A percentile compares a stretch with the other conserved stretches of the same genome.
These are phyloP conservation scores for Xylaria scruposa DNA, from an alignment of 495 filamentous ascomycete species.

Conservation along the genomic window DNA sequence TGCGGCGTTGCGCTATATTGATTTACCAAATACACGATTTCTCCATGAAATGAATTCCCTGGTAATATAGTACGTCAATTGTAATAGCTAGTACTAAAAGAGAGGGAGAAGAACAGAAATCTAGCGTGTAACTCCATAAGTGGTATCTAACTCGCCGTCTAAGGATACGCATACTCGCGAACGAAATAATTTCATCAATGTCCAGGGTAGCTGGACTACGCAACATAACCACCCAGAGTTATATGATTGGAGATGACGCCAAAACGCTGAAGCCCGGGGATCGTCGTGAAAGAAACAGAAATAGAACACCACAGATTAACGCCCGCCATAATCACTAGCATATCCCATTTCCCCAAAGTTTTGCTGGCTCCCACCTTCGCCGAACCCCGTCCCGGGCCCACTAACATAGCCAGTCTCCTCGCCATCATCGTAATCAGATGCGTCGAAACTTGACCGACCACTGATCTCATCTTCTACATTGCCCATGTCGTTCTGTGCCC, in stretches of 20 bases:
- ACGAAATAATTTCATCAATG: constrained; percentile 19
- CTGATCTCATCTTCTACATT: constrained; percentile 77
- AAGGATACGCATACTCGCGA: constrained; percentile 28
- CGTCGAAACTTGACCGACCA: constrained; percentile 88
- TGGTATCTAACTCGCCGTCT: constrained; percentile 46
- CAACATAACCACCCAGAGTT: constrained; percentile 23
- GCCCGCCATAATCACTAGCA: constrained; percentile 59
- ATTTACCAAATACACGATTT: neutral
- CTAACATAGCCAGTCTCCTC: constrained; percentile 67
- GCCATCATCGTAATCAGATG: constrained; percentile 72
- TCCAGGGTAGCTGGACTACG: neutral
- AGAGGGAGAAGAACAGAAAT: neutral
- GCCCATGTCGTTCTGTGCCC: constrained; percentile 66
- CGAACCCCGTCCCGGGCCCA: constrained; percentile 57
- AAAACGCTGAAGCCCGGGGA: constrained; percentile 11
- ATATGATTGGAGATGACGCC: constrained; percentile 20
- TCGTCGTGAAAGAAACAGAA: constrained; percentile 8
- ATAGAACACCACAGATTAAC: constrained; percentile 30
- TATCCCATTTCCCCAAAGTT: constrained; percentile 60
- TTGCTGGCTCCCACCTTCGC: constrained; percentile 55
- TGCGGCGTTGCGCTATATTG: neutral
- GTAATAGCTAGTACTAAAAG: neutral
- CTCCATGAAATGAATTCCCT: neutral
- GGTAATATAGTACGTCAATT: neutral
- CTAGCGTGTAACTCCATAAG: constrained; percentile 33